Conservation (phyloP, 208 protist species). For the Trypanosoma mega region DNA sequence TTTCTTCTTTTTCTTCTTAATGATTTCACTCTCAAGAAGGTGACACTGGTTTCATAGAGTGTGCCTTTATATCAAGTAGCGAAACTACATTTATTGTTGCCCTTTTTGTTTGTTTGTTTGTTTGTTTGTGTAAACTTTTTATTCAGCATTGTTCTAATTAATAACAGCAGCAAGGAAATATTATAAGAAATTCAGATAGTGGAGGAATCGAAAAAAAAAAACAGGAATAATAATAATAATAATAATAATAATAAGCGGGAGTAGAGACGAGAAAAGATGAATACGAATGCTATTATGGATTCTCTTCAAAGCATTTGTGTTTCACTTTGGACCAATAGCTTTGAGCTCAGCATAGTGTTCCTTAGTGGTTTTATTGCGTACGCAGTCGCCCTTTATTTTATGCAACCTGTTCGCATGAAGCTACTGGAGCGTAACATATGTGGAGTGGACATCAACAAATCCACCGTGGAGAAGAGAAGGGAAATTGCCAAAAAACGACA, state of each 20-base stretch:
- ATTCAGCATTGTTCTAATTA: too few relatives aligned
- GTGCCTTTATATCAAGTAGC: neutral
- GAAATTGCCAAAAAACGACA: conserved; percentile 41
- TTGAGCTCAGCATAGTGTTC: conserved; percentile 47
- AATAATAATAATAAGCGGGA: too few relatives aligned
- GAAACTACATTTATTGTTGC: neutral
- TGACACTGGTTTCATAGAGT: too few relatives aligned
- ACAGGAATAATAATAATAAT: too few relatives aligned
- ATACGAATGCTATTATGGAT: neutral
- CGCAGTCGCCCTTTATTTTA: conserved; percentile 54
- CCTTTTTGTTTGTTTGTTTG: conserved; percentile 3
- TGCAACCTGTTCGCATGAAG: conserved; percentile 47
- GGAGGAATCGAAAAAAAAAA: neutral
- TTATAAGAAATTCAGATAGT: too few relatives aligned
- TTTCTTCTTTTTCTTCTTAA: conserved; percentile 1
- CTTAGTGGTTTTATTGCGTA: conserved; percentile 65
- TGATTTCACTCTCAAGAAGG: neutral
- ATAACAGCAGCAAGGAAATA: too few relatives aligned
- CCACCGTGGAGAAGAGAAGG: conserved; percentile 58
- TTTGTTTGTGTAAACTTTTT: neutral
- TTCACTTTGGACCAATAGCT: conserved; percentile 36
- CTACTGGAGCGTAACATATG: conserved; percentile 87
- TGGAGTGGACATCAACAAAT: conserved; percentile 97
- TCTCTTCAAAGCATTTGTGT: conserved; percentile 17
- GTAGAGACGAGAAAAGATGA: neutral